Base-by-base conservation (phyloP, 192 early-diverging fungal genomes). In the Glomus cerebriforme region DNA sequence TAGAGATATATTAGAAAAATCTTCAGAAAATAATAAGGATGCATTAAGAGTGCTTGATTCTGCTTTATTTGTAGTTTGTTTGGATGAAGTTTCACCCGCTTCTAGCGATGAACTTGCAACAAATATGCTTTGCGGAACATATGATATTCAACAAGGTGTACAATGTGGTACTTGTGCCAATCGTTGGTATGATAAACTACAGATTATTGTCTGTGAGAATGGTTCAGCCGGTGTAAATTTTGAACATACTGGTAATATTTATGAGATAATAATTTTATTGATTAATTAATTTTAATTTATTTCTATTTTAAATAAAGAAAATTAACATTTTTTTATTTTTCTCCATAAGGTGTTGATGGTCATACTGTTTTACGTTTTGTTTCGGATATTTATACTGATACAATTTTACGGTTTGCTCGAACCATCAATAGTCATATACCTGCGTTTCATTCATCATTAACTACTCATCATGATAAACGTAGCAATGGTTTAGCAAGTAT, bases 141-240 rank as follows among this genome's bases (percentile, higher is more conserved):
- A 87, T 68, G 78, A 83, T 31, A 74, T 87, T n/a, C 75, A 85
- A 67, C 78, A 82, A 59, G 86, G 84, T 24, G 62, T 85, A 63
- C 86, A 87, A 60, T 73, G 81, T 77, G 86, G 86, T 47, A 87
- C 86, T 35, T 87, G 86, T 78, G 82, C 86, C 83, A 96, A 96
- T 81, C 84, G 95, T 31, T 96, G 95, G 95, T 94, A 94, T 78
- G 95, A 96, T 83, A 96, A 95, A 82, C 80, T 87, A 37, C 86
- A 87, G 69, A 84, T 97, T 32, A 89, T 96, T 58, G 91, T 97
- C 32, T 81, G 92, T 71, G 86, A 88, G 78, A 93, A 87, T 80
- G 96, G 94, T 29, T 89, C 92, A 47, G 87, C 93, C n/a, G 96
- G 96, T 74, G 88, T 95, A 69, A 97, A 96, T 84, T 95, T 95